phyloP scores from a whole-genome alignment of 768 basidiomycete genomes.

The Mycena epipterygia region DNA sequence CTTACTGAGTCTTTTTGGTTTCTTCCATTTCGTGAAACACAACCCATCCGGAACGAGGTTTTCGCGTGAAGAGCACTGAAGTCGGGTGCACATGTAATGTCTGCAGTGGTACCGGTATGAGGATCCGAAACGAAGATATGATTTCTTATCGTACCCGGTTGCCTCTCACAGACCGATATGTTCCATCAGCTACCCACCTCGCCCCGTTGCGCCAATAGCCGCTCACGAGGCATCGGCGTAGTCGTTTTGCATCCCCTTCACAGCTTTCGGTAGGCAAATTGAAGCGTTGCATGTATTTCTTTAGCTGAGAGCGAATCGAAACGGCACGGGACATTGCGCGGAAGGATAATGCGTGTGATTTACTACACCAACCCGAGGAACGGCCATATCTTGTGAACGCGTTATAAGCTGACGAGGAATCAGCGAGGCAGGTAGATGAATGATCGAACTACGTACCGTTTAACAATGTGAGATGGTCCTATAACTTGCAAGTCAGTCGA shows the following conservation, averaged over 20 bases:
- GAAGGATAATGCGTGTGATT: conserved; percentile 92
- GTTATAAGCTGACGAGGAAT: conserved; percentile 79
- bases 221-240: conserved; percentile 90
- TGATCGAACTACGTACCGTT: conserved; percentile 72
- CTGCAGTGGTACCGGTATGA: conserved; percentile 58
- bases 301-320: conserved; percentile 94
- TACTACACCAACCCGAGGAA: conserved; percentile 95
- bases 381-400: conserved; percentile 88
- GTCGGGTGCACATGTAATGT: conserved; percentile 92
- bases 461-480: conserved; percentile 96
- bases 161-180: conserved; percentile 90
- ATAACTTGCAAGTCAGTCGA: conserved; percentile 20
- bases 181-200: conserved; percentile 92
- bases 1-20: conserved; percentile 93
- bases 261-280: conserved; percentile 87
- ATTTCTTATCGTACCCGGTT: conserved; percentile 69
- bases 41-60: conserved; percentile 93
- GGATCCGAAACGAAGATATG: background rate
- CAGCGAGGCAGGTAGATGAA: conserved; percentile 1
- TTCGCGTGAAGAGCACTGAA: conserved; percentile 94
- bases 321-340: conserved; percentile 94
- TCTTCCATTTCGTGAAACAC: conserved; percentile 97
- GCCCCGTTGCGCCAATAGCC: conserved; percentile 97
- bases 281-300: conserved; percentile 95
- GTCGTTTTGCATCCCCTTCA: conserved; percentile 85